Conservation (phyloP, 1,284 basidiomycete species). For the Quambalaria eucalypti region DNA sequence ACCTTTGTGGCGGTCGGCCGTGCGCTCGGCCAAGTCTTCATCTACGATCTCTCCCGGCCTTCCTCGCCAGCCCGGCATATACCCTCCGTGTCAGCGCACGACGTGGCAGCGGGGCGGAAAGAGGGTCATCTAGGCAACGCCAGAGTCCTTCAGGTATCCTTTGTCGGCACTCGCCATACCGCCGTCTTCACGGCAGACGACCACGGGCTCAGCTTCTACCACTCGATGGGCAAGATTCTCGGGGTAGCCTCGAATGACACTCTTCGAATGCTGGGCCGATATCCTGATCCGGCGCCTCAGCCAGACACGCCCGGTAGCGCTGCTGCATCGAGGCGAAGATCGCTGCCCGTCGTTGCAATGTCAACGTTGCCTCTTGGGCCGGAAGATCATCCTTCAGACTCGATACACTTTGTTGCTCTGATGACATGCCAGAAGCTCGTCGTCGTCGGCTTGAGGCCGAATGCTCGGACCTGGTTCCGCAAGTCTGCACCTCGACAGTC, state of each 20-base stretch:
- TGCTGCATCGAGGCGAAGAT: constrained; percentile 1
- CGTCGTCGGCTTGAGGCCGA: constrained; percentile 82
- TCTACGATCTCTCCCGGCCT: constrained; percentile 73
- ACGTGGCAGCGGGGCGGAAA: constrained; percentile 69
- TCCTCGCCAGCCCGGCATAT: constrained; percentile 57
- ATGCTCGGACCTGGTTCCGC: constrained; percentile 75
- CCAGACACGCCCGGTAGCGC: constrained; percentile 12
- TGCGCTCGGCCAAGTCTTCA: constrained; percentile 69
- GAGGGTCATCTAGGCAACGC: constrained; percentile 86
- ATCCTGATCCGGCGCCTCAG: constrained; percentile 48
- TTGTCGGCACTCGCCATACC: constrained; percentile 87
- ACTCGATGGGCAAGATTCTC: constrained; percentile 84
- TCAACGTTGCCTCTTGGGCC: constrained; percentile 74
- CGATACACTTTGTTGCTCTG: constrained; percentile 74
- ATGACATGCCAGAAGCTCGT: constrained; percentile 84
- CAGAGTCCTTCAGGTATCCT: constrained; percentile 74
- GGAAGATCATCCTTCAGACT: constrained; percentile 65
- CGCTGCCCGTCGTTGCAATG: constrained; percentile 62
- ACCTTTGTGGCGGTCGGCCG: constrained; percentile 88
- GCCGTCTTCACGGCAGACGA: constrained; percentile 87
- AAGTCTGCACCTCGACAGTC: constrained; percentile 7
- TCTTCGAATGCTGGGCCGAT: constrained; percentile 83
- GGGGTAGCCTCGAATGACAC: constrained; percentile 93
- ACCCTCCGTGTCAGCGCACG: constrained; percentile 59
- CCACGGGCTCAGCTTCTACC: constrained; percentile 84